Evolutionary conservation across 2,329 filamentous ascomycete genomes (phyloP).

Genomic region (Plectosphaerella sp.): DNA sequence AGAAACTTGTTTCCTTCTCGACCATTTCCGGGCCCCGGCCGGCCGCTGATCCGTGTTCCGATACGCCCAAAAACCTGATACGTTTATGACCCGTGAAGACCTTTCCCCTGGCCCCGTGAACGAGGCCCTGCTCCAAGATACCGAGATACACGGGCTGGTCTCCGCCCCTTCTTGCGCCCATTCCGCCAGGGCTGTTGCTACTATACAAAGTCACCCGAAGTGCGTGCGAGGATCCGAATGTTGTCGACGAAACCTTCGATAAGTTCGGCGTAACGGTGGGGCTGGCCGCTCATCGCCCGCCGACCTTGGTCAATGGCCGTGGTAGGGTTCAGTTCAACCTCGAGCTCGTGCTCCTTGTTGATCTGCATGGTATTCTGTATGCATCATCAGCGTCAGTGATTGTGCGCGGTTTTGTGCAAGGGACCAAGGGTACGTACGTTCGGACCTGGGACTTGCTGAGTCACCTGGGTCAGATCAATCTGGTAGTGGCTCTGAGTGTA

Average conservation of each 20-base stretch:
- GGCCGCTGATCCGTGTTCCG: too few species aligned
- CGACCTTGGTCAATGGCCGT: constrained; percentile 63
- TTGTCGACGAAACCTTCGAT: constrained; percentile 75
- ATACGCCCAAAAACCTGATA: too few species aligned
- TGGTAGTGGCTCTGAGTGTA: constrained; percentile 87
- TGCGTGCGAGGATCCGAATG: constrained; percentile 52
- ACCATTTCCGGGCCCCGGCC: too few species aligned
- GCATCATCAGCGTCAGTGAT: constrained; percentile 11
- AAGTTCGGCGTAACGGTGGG: constrained; percentile 60
- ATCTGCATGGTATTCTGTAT: constrained; percentile 30
- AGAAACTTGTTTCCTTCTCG: too few species aligned
- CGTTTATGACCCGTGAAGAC: too few species aligned
- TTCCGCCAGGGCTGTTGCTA: neutral
- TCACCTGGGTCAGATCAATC: constrained; percentile 90
- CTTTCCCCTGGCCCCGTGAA: too few species aligned
- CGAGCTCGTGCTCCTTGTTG: constrained; percentile 74
- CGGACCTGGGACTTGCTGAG: constrained; percentile 33
- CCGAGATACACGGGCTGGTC: too few species aligned
- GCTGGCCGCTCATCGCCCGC: constrained; percentile 43
- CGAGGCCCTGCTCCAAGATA: too few species aligned
- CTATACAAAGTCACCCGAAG: constrained; percentile 27
- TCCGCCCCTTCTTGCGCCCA: neutral
- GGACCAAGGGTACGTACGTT: constrained; percentile 25
- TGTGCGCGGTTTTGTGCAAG: constrained; percentile 16
- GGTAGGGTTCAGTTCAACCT: constrained; percentile 67